phyloP scores from a whole-genome alignment of 768 basidiomycete species.

The Kwoniella bestiolae region DNA sequence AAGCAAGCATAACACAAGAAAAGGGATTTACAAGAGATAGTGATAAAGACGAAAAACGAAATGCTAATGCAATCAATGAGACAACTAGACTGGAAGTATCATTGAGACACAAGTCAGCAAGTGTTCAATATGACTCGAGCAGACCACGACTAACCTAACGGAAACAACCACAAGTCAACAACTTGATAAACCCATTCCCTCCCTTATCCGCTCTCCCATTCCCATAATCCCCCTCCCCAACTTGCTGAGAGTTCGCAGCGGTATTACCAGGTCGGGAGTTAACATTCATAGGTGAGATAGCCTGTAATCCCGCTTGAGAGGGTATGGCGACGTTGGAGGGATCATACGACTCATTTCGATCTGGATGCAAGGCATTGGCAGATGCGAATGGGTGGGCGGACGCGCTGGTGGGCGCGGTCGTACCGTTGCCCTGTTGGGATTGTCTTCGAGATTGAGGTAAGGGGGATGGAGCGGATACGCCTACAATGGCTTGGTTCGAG shows the following conservation, averaged over 20 bases:
- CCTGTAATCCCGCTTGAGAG: slow-evolving; percentile 48
- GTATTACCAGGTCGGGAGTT: slow-evolving; percentile 47
- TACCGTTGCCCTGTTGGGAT: slow-evolving; percentile 36
- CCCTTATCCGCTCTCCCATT: slow-evolving; percentile 36
- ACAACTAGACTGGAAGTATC: too few species aligned
- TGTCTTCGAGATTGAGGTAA: slow-evolving; percentile 51
- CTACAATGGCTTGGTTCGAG: slow-evolving; percentile 56
- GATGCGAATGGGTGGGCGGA: slow-evolving; percentile 52
- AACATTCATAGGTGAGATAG: slow-evolving; percentile 53
- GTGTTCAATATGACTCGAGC: too few species aligned
- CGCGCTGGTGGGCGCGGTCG: background rate
- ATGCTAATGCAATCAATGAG: too few species aligned
- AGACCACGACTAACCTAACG: slow-evolving; percentile 31
- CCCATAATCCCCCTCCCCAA: slow-evolving; percentile 49
- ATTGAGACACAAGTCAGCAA: too few species aligned
- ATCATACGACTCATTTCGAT: slow-evolving; percentile 49
- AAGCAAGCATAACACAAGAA: too few species aligned
- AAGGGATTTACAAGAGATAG: too few species aligned
- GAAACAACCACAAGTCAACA: slow-evolving; percentile 52
- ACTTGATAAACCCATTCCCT: slow-evolving; percentile 50
- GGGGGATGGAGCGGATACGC: slow-evolving; percentile 53
- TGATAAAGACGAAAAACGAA: too few species aligned
- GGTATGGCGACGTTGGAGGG: slow-evolving; percentile 48
- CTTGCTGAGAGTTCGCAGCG: slow-evolving; percentile 42
- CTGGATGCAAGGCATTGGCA: slow-evolving; percentile 24